Percentiles rank a stretch among this genome's conserved stretches.
These are phyloP conservation scores for Gossypium stocksii DNA, from an alignment of 345 rosid genomes.

Conservation along the genomic window DNA sequence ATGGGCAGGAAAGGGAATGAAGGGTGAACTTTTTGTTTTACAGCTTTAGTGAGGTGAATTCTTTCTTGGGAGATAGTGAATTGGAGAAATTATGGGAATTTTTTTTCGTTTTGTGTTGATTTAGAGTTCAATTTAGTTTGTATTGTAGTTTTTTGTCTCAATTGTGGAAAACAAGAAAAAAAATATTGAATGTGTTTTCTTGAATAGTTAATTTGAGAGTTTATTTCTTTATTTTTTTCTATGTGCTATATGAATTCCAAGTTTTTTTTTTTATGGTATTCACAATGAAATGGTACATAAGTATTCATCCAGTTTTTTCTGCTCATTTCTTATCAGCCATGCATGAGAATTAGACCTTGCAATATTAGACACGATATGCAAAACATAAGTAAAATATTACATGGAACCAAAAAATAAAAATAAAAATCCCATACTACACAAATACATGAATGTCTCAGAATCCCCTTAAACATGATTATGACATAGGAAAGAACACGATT, in stretches of 20 bases:
- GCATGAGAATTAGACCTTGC: not conserved
- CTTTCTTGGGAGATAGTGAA: not conserved
- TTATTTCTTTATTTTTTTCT: conserved; percentile 1
- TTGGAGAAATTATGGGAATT: not conserved
- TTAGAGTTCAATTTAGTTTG: not conserved
- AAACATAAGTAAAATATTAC: not conserved
- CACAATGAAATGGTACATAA: not conserved
- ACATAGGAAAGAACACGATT: not conserved
- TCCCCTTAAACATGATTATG: not conserved
- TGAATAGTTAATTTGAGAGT: not conserved
- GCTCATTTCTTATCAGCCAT: not conserved
- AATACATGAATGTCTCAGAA: not conserved
- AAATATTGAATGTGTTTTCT: not conserved
- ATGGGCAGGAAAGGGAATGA: not conserved
- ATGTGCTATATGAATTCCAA: not conserved
- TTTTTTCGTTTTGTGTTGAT: not conserved
- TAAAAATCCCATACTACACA: not conserved
- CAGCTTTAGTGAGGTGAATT: not conserved
- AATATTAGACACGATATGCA: not conserved
- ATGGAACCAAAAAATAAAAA: not conserved
- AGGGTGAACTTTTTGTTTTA: not conserved
- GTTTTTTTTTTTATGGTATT: not conserved
- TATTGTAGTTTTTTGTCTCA: not conserved
- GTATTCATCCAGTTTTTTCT: conserved; percentile 1
- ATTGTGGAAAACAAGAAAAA: not conserved